phyloP scores from a whole-genome alignment of 2,329 filamentous ascomycete species.

The Aspergillus sergii region DNA sequence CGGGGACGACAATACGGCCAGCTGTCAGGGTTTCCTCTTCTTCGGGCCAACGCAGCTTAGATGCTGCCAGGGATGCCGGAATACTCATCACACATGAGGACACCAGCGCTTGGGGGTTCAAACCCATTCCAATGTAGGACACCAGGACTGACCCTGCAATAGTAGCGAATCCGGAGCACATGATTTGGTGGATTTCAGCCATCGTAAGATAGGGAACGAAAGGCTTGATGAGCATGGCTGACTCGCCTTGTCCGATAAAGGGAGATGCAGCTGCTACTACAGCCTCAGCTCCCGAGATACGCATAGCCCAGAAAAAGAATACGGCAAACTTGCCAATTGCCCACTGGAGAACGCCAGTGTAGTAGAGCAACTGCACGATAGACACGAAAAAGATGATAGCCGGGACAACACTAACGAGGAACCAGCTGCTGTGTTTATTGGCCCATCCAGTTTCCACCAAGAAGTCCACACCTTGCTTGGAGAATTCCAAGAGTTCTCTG shows the following conservation, averaged over 20 bases:
- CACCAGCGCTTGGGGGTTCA: conserved; percentile 82
- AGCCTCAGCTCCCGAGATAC: conserved; percentile 88
- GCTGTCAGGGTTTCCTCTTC: conserved; percentile 83
- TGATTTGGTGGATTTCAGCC: conserved; percentile 88
- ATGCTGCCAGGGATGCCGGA: conserved; percentile 83
- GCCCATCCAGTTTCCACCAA: conserved; percentile 56
- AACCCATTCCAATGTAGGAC: conserved; percentile 79
- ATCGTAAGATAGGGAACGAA: conserved; percentile 84
- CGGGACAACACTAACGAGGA: conserved; percentile 78
- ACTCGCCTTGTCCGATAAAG: conserved; percentile 93
- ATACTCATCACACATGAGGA: conserved; percentile 96
- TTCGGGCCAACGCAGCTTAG: conserved; percentile 88
- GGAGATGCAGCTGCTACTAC: conserved; percentile 90
- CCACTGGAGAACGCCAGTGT: conserved; percentile 82
- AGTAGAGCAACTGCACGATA: conserved; percentile 83
- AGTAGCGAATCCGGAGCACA: conserved; percentile 90
- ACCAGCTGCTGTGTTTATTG: conserved; percentile 58
- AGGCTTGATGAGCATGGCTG: conserved; percentile 85
- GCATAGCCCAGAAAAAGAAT: conserved; percentile 89
- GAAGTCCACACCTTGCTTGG: conserved; percentile 72
- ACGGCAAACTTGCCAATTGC: conserved; percentile 82
- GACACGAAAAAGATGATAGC: conserved; percentile 96
- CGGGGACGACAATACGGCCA: conserved; percentile 77
- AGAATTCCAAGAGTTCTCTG: conserved; percentile 73
- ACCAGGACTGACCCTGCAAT: conserved; percentile 87